phyloP scores from a whole-genome alignment of 75 land plant species.

The Adiantum capillusveneris region DNA sequence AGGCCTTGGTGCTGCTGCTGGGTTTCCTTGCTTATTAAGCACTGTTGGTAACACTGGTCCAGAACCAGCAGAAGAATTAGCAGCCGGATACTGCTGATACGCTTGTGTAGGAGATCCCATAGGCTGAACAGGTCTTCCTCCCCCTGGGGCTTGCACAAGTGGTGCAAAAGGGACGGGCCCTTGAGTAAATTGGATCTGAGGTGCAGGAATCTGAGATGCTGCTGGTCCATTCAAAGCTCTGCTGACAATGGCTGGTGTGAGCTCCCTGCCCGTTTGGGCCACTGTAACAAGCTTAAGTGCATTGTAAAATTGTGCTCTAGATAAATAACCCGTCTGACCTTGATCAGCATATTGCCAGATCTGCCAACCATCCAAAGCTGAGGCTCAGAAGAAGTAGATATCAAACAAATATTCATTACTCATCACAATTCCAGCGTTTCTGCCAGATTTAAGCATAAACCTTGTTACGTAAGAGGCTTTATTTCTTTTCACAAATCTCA shows the following conservation, averaged over 20 bases:
- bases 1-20: conserved; percentile 21
- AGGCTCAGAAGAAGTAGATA: too few relatives aligned
- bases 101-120: conserved; percentile 6
- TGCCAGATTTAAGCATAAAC: too few relatives aligned
- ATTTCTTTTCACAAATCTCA: too few relatives aligned
- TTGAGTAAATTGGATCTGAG: conserved; percentile 45
- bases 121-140: conserved; percentile 3
- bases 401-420: too few relatives aligned
- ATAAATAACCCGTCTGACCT: conserved; percentile 54
- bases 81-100: conserved; percentile 3
- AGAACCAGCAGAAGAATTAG: too few relatives aligned
- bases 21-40: conserved; percentile 14
- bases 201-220: conserved; percentile 81
- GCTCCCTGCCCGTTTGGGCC: conserved; percentile 81
- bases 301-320: conserved; percentile 71
- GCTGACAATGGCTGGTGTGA: conserved; percentile 79
- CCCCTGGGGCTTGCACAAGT: not conserved
- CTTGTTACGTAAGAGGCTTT: too few relatives aligned
- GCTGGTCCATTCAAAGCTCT: conserved; percentile 80
- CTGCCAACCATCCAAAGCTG: conserved; percentile 16
- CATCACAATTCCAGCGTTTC: too few relatives aligned
- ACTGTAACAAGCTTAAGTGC: conserved; percentile 89
- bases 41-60: conserved; percentile 4
- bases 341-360: conserved; percentile 90
- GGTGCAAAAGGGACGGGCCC: conserved; percentile 17